Percentiles rank a stretch among this genome's conserved stretches.
phyloP scores from a whole-genome alignment of 2,329 filamentous ascomycete species.

The Phoma sp. region DNA sequence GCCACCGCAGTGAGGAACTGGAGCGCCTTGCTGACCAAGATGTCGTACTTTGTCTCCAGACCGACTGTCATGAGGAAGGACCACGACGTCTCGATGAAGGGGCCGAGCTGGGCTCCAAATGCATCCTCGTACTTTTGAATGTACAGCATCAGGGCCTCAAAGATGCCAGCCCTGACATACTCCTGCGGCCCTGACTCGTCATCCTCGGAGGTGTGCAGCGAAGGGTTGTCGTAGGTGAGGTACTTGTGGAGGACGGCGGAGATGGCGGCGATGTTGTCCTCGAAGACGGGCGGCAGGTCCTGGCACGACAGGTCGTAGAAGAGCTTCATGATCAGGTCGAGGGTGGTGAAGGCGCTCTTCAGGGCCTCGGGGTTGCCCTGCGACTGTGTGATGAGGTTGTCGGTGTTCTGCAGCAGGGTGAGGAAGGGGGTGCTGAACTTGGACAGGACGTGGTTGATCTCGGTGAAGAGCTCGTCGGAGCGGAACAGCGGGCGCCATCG shows the following conservation, averaged over 20 bases:
- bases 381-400: conserved; percentile 75
- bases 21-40: conserved; percentile 90
- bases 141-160: conserved; percentile 87
- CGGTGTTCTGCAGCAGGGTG: conserved; percentile 75
- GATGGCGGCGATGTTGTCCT: conserved; percentile 82
- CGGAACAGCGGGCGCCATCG: conserved; percentile 94
- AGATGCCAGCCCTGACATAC: conserved; percentile 90
- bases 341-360: conserved; percentile 79
- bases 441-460: conserved; percentile 93
- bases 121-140: conserved; percentile 96
- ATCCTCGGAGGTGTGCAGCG: conserved; percentile 87
- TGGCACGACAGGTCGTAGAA: conserved; percentile 98
- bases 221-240: conserved; percentile 83
- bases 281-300: conserved; percentile 92
- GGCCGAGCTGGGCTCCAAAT: conserved; percentile 79
- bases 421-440: conserved; percentile 88
- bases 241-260: conserved; percentile 89
- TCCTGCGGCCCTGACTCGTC: conserved; percentile 84
- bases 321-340: conserved; percentile 89
- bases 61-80: conserved; percentile 86
- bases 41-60: conserved; percentile 89
- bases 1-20: conserved; percentile 94
- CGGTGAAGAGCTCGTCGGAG: conserved; percentile 89
- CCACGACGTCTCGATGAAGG: conserved; percentile 92
- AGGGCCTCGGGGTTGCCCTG: conserved; percentile 77